Base-by-base conservation (phyloP, 2,329 filamentous ascomycete genomes). In the Alternaria gaisen region DNA sequence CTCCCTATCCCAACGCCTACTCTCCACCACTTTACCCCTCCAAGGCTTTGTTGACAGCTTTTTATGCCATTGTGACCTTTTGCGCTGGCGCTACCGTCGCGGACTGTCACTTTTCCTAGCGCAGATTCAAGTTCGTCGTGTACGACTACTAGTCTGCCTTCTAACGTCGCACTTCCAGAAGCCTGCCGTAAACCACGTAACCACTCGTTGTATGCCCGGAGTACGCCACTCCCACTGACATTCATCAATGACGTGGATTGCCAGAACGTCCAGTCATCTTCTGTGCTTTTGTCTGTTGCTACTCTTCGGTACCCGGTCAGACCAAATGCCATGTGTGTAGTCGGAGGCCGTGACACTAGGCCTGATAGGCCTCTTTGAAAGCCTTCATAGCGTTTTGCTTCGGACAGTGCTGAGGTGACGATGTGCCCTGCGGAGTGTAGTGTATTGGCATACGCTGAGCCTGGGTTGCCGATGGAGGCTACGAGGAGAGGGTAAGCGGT, bases 1-100 rank as follows among this genome's bases (percentile, higher is more conserved):
- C 95, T 83, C n/a, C 92, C 94, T 80, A 98, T 97, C 0, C 95
- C 95, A 12, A 98, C 82, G 0, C 91, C 90, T 52, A 98, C 87
- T 60, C 91, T 83, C 71, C 85, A 77, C 66, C 84, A 82, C 28
- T 80, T 78, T 7, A 81, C 63, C 1, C 65, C 66, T 16, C 66
- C 66, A 43, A 80, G 54, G n/a, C 63, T 65, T 34, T 65, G 64
- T 58, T 75, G 70, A 53, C 72, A 68, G 64, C 78, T 81, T 74
- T 83, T 84, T 53, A 84, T 60, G 28, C 80, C 77, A 68, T 83
- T 83, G 51, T 84, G 80, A 0, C 82, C 80, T 61, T 76, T 78
- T 10, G 80, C 75, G 58, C 79, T 81, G 30, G 61, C 60, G 53
- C 84, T 83, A 75, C 90, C 92, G 24, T 84, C 83, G 57, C 86